phyloP scores from a whole-genome alignment of 345 rosid genomes.

The Aurinia saxatilis region DNA sequence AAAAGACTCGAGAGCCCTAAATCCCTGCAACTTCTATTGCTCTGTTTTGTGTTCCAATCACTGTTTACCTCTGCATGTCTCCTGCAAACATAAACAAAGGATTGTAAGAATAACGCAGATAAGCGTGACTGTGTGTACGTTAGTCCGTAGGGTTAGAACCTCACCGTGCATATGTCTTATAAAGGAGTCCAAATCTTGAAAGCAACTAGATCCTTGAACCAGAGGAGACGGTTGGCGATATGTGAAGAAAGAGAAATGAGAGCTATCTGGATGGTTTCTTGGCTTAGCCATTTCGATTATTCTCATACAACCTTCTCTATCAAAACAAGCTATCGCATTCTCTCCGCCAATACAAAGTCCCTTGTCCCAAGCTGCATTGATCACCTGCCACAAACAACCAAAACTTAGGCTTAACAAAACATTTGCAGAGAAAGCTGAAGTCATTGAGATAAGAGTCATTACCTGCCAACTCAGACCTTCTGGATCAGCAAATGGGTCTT shows the following conservation, averaged over 20 bases:
- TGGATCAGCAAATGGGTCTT: slow-evolving; percentile 70
- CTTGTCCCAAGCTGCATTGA: slow-evolving; percentile 83
- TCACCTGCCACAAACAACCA: slow-evolving; percentile 39
- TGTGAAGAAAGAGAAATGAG: slow-evolving; percentile 61
- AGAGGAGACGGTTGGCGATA: slow-evolving; percentile 80
- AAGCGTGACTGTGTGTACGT: background rate
- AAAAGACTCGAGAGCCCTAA: background rate
- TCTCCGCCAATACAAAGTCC: slow-evolving; percentile 64
- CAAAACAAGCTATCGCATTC: slow-evolving; percentile 61
- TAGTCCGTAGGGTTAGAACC: background rate
- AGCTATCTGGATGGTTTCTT: slow-evolving; percentile 70
- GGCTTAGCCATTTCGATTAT: slow-evolving; percentile 81
- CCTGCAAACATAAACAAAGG: slow-evolving; percentile 7
- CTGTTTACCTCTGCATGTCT: background rate
- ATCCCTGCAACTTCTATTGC: background rate
- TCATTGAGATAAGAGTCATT: background rate
- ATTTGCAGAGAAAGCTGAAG: background rate
- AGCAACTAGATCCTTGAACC: slow-evolving; percentile 63
- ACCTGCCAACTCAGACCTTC: slow-evolving; percentile 97
- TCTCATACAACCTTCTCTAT: slow-evolving; percentile 68
- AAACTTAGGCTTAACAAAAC: slow-evolving; percentile 7
- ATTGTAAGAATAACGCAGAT: background rate
- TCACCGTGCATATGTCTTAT: slow-evolving; percentile 84
- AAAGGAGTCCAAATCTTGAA: slow-evolving; percentile 67
- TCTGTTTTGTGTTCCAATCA: background rate